A percentile compares a stretch with the other conserved stretches of the same genome.
phyloP scores from a whole-genome alignment of 2,329 filamentous ascomycete species.

The Colletotrichum noveboracense region DNA sequence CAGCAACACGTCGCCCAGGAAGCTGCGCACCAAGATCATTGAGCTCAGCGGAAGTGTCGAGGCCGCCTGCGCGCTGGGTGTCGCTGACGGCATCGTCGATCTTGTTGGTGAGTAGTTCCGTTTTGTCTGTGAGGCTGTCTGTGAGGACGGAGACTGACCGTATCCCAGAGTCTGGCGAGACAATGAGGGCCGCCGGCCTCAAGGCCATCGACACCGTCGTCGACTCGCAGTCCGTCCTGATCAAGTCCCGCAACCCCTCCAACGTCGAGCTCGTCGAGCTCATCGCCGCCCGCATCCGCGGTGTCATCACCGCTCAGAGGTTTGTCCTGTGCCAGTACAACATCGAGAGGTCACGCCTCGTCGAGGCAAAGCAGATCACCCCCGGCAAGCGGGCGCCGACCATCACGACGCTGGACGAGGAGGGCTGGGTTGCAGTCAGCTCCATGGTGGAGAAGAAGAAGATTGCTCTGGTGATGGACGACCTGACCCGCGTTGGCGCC shows the following conservation, averaged over 20 bases:
- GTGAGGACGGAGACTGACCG: not conserved
- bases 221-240: conserved; percentile 84
- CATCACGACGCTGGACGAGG: conserved; percentile 85
- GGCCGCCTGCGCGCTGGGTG: conserved; percentile 92
- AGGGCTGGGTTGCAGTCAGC: conserved; percentile 92
- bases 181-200: conserved; percentile 94
- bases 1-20: conserved; percentile 40
- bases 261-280: conserved; percentile 82
- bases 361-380: conserved; percentile 76
- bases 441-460: conserved; percentile 91
- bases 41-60: conserved; percentile 97
- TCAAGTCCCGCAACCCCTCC: conserved; percentile 85
- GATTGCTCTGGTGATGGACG: conserved; percentile 87
- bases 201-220: conserved; percentile 95
- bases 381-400: conserved; percentile 94
- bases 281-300: conserved; percentile 85
- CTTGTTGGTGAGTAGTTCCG: conserved; percentile 76
- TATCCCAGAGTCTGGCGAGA: conserved; percentile 86
- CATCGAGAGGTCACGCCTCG: conserved; percentile 73
- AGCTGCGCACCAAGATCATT: conserved; percentile 85
- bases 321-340: conserved; percentile 98
- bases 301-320: conserved; percentile 93
- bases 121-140: not conserved
- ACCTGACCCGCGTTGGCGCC: conserved; percentile 76
- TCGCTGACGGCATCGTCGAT: conserved; percentile 97